Percentiles rank a stretch among this genome's conserved stretches.
These are phyloP conservation scores for Magnusiomyces sp. DNA, from an alignment of 1,139 yeast genomes.

Conservation along the genomic window DNA sequence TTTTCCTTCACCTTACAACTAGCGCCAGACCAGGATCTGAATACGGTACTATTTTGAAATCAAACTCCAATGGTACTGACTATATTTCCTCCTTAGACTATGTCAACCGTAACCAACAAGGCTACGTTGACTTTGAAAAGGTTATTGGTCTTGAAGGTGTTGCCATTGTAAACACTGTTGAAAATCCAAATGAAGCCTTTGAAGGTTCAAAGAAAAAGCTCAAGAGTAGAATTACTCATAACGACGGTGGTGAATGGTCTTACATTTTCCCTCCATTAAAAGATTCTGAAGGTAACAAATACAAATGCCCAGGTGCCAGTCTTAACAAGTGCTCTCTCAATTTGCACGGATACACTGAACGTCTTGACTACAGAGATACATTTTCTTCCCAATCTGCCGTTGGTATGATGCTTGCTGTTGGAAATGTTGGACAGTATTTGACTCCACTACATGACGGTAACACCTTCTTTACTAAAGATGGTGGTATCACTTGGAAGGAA, in stretches of 20 bases:
- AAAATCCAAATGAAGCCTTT: constrained; percentile 39
- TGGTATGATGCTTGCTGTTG: constrained; percentile 80
- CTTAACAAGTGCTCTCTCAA: constrained; percentile 67
- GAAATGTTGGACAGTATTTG: constrained; percentile 73
- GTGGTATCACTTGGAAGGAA: constrained; percentile 85
- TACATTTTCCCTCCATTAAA: constrained; percentile 55
- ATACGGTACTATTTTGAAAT: constrained; percentile 76
- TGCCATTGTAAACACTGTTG: constrained; percentile 61
- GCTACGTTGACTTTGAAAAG: constrained; percentile 85
- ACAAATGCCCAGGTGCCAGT: constrained; percentile 37
- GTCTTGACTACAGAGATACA: constrained; percentile 75
- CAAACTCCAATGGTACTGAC: constrained; percentile 93
- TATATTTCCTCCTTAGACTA: constrained; percentile 63
- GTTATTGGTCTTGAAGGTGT: constrained; percentile 87
- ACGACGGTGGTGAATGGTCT: constrained; percentile 90
- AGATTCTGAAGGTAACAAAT: constrained; percentile 55
- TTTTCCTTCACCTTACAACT: constrained; percentile 79
- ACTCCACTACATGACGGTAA: constrained; percentile 44
- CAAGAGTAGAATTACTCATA: constrained; percentile 69
- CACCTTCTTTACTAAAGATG: constrained; percentile 76
- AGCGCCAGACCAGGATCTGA: constrained; percentile 44
- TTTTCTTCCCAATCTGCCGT: constrained; percentile 83
- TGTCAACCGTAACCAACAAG: constrained; percentile 66
- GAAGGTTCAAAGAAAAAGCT: constrained; percentile 45
- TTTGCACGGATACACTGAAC: constrained; percentile 85